These are phyloP conservation scores for Barnettozyma botsteinii DNA, from an alignment of 805 yeast species.

Conservation along the genomic window DNA sequence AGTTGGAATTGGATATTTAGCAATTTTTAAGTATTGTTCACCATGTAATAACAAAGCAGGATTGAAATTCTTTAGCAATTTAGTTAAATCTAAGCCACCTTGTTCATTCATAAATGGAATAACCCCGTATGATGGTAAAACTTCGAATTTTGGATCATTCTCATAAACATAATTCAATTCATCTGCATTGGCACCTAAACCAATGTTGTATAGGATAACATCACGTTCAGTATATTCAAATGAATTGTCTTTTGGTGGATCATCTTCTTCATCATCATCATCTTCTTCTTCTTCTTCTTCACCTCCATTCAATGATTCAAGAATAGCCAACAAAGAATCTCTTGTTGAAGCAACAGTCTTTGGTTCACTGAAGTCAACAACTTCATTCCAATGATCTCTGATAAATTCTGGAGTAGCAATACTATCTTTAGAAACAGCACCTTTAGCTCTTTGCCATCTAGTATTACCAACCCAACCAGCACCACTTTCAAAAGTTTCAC, in stretches of 20 bases:
- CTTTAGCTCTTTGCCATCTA: slow-evolving; percentile 91
- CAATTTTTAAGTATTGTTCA: slow-evolving; percentile 82
- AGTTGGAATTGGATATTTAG: slow-evolving; percentile 73
- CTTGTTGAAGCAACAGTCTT: slow-evolving; percentile 54
- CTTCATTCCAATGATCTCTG: slow-evolving; percentile 56
- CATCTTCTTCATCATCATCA: slow-evolving; percentile 42
- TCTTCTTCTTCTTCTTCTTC: slow-evolving; percentile 34
- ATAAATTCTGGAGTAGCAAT: slow-evolving; percentile 60
- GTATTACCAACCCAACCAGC: slow-evolving; percentile 96
- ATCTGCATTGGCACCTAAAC: slow-evolving; percentile 75
- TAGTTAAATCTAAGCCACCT: slow-evolving; percentile 50
- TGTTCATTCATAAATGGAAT: slow-evolving; percentile 73
- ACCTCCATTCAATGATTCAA: slow-evolving; percentile 50
- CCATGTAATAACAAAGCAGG: slow-evolving; percentile 91
- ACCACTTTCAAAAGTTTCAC: slow-evolving; percentile 86
- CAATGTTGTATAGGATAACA: slow-evolving; percentile 79
- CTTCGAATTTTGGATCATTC: slow-evolving; percentile 69
- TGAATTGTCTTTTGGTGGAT: slow-evolving; percentile 36
- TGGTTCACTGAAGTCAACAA: slow-evolving; percentile 57
- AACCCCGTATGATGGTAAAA: slow-evolving; percentile 85
- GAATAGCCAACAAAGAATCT: slow-evolving; percentile 76
- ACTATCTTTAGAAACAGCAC: slow-evolving; percentile 53
- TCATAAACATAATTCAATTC: slow-evolving; percentile 82
- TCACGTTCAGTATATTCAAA: slow-evolving; percentile 63
- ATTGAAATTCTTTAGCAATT: slow-evolving; percentile 72